Evolutionary conservation across 768 basidiomycete species (phyloP).

Genomic region (Psilocybe cyanescens): DNA sequence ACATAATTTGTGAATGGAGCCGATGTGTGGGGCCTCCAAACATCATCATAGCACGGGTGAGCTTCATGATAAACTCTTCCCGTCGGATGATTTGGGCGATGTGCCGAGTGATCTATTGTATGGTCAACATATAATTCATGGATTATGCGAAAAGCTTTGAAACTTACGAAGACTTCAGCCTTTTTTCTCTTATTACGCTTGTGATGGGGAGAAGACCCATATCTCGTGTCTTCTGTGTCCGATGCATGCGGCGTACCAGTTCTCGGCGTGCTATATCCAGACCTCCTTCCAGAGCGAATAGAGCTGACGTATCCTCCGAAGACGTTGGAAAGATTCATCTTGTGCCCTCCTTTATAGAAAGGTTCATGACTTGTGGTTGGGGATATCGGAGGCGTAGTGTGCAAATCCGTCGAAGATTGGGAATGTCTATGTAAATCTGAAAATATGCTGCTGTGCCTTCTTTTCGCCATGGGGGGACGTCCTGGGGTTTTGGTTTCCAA

Average conservation of each 20-base stretch:
- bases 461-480: neutral
- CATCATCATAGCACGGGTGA: conserved; percentile 88
- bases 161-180: conserved; percentile 75
- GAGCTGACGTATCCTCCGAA: conserved; percentile 18
- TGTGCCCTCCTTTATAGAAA: conserved; percentile 8
- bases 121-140: neutral
- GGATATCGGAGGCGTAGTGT: neutral
- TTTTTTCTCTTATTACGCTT: conserved; percentile 65
- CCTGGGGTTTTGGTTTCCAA: conserved; percentile 13
- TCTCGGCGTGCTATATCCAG: conserved; percentile 22
- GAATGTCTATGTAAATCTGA: conserved; percentile 1
- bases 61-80: conserved; percentile 85
- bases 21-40: conserved; percentile 86
- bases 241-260: conserved; percentile 11
- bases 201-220: conserved; percentile 13
- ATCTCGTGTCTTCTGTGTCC: conserved; percentile 17
- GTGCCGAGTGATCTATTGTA: conserved; percentile 72
- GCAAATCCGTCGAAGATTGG: neutral
- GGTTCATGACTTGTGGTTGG: neutral
- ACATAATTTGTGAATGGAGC: conserved; percentile 79
- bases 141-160: neutral
- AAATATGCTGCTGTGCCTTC: neutral
- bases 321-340: conserved; percentile 12
- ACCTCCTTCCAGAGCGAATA: conserved; percentile 18
- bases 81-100: conserved; percentile 81